Percentiles rank a stretch among this genome's conserved stretches.
Conservation (phyloP, 208 protist species). For the Porcisia hertigi region DNA sequence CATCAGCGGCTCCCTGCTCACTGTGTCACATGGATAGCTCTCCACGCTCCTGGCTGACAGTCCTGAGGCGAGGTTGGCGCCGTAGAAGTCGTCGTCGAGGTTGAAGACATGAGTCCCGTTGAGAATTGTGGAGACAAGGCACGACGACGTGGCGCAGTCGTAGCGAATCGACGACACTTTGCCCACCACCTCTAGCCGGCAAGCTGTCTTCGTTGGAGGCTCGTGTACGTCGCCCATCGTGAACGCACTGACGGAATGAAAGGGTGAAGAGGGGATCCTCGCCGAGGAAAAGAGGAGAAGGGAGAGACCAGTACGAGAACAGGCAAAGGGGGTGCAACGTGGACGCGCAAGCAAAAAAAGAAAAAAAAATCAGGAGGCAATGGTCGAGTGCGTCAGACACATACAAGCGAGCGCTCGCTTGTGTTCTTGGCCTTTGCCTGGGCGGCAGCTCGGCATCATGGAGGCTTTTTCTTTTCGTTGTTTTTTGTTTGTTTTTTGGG, state of each 20-base stretch:
- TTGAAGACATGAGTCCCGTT: slow-evolving; percentile 58
- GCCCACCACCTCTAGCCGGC: slow-evolving; percentile 44
- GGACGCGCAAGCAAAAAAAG: background rate
- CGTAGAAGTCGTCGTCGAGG: slow-evolving; percentile 41
- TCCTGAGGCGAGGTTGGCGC: slow-evolving; percentile 27
- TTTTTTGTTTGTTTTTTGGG: background rate
- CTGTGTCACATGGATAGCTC: slow-evolving; percentile 41
- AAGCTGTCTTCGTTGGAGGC: slow-evolving; percentile 36
- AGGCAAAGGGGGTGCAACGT: no score
- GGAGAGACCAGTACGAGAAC: background rate
- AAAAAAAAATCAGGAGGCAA: background rate
- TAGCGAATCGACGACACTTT: slow-evolving; percentile 39
- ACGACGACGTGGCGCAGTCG: slow-evolving; percentile 35
- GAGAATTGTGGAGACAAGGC: slow-evolving; percentile 47
- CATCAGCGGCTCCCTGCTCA: slow-evolving; percentile 45
- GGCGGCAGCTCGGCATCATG: background rate
- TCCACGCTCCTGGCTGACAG: slow-evolving; percentile 44
- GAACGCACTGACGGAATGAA: background rate
- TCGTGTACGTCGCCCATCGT: slow-evolving; percentile 17
- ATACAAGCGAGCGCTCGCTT: background rate
- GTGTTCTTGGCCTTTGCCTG: background rate
- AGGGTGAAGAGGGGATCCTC: background rate
- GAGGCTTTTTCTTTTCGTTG: background rate
- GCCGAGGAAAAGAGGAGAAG: background rate
- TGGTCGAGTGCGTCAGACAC: background rate